Evolutionary conservation across 306 rosid genomes (phyloP).

Genomic region (Malus orientalis): DNA sequence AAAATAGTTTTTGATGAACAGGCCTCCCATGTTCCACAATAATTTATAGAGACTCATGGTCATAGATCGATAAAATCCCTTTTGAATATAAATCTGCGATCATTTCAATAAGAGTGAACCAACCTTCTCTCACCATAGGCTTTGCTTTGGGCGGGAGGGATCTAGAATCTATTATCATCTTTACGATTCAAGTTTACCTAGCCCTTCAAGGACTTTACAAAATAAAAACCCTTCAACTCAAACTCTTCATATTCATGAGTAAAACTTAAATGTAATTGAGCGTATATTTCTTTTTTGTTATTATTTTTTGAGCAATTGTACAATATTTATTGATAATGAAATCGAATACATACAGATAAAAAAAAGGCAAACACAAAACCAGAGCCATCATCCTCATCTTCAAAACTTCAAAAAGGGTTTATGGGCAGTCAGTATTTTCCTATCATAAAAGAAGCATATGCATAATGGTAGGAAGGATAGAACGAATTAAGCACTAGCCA

Average conservation of each 20-base stretch:
- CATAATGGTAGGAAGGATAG: slow-evolving; percentile 9
- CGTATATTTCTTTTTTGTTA: not conserved
- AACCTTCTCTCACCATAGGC: not conserved
- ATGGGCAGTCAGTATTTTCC: not conserved
- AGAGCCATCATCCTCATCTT: not conserved
- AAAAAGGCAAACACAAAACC: not conserved
- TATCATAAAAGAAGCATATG: not conserved
- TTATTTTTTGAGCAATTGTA: too few species aligned
- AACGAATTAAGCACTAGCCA: slow-evolving; percentile 14
- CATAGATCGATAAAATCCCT: too few species aligned
- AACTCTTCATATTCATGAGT: not conserved
- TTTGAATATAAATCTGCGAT: too few species aligned
- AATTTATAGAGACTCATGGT: too few species aligned
- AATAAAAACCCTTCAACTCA: not conserved
- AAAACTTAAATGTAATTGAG: not conserved
- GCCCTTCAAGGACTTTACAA: not conserved
- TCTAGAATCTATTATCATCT: not conserved
- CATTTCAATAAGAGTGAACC: not conserved
- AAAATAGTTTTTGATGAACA: too few species aligned
- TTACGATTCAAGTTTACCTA: not conserved
- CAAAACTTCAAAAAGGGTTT: not conserved
- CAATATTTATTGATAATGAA: too few species aligned
- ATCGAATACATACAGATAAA: too few species aligned
- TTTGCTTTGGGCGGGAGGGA: not conserved
- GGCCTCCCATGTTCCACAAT: too few species aligned